A percentile compares a stretch with the other conserved stretches of the same genome.
phyloP scores from a whole-genome alignment of 345 rosid genomes.

The Citrus glauca region DNA sequence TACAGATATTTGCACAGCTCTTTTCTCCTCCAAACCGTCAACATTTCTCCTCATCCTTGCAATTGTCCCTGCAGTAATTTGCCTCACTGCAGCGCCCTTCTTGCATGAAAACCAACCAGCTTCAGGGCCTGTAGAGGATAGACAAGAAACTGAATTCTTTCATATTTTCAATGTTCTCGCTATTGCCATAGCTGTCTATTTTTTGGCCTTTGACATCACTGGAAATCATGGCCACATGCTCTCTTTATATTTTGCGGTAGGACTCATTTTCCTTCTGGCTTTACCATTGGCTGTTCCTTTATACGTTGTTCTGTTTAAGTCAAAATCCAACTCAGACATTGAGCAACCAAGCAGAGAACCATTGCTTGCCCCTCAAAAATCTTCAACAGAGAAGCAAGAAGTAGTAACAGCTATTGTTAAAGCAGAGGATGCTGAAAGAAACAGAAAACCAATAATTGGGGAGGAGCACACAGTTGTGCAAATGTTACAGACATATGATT shows the following conservation, averaged over 20 bases:
- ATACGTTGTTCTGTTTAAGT: slow-evolving; percentile 9
- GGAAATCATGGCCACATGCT: background rate
- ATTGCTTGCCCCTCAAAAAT: slow-evolving; percentile 4
- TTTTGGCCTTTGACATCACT: slow-evolving; percentile 53
- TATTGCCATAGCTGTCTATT: slow-evolving; percentile 66
- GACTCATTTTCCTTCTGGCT: slow-evolving; percentile 37
- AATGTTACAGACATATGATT: slow-evolving; percentile 59
- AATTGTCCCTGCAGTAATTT: slow-evolving; percentile 61
- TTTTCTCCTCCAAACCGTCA: slow-evolving; percentile 61
- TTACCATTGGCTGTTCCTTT: background rate
- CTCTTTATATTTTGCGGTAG: background rate
- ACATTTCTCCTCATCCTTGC: slow-evolving; percentile 66
- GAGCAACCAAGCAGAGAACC: slow-evolving; percentile 1
- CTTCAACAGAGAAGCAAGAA: slow-evolving; percentile 11
- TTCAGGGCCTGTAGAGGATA: slow-evolving; percentile 27
- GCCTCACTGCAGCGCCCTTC: slow-evolving; percentile 72
- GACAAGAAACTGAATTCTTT: slow-evolving; percentile 64
- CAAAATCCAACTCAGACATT: background rate
- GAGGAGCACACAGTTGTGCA: slow-evolving; percentile 82
- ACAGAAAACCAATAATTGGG: slow-evolving; percentile 52
- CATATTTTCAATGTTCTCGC: slow-evolving; percentile 54
- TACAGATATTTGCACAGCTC: slow-evolving; percentile 76
- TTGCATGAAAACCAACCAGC: slow-evolving; percentile 71
- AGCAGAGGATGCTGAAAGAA: background rate
- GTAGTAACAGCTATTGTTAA: background rate